These are phyloP conservation scores for Persicaria tinctoria DNA, from an alignment of 148 eudicot genomes.

Conservation along the genomic window DNA sequence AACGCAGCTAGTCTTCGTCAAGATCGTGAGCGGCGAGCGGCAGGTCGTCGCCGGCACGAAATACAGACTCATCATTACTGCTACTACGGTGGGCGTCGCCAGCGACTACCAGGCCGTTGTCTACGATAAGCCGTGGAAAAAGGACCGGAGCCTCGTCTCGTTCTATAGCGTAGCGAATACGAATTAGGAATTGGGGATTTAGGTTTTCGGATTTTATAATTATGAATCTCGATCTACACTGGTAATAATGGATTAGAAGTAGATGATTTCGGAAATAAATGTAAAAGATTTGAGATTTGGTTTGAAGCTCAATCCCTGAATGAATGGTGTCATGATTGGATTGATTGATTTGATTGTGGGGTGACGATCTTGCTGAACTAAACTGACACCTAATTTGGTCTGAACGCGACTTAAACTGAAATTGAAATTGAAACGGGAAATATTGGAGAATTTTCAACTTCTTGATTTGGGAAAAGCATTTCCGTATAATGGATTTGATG, in stretches of 20 bases:
- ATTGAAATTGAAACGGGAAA: too few relatives aligned
- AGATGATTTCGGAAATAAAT: too few relatives aligned
- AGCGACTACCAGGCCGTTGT: conserved; percentile 26
- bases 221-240: too few relatives aligned
- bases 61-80: conserved; percentile 28
- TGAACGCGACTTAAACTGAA: background rate
- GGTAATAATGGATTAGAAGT: too few relatives aligned
- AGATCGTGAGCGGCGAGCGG: conserved; percentile 21
- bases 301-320: too few relatives aligned
- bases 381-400: background rate
- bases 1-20: conserved; percentile 1
- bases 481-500: too few relatives aligned
- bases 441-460: too few relatives aligned
- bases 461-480: background rate
- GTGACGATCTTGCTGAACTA: too few relatives aligned
- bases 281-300: too few relatives aligned
- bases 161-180: conserved; percentile 14
- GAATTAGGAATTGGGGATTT: background rate
- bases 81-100: conserved; percentile 15
- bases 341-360: too few relatives aligned
- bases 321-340: too few relatives aligned
- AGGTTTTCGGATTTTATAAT: too few relatives aligned
- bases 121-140: conserved; percentile 26
- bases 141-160: conserved; percentile 18
- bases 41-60: conserved; percentile 39